Conservation (phyloP, 768 basidiomycete species). For the Arthromyces matolae region DNA sequence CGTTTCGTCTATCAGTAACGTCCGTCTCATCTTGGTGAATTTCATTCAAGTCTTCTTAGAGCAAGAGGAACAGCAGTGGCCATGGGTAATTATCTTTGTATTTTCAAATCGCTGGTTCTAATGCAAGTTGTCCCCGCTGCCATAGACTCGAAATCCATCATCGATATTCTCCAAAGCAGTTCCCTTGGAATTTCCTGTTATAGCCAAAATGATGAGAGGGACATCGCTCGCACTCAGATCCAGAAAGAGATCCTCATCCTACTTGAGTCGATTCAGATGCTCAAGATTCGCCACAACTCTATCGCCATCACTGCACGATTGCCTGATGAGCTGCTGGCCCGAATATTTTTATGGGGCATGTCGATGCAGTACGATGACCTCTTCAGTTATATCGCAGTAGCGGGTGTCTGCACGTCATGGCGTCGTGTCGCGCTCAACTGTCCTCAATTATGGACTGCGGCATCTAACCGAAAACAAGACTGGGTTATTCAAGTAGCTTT, state of each 20-base stretch:
- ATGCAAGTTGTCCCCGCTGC: no score
- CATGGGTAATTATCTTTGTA: no score
- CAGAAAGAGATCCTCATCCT: background rate
- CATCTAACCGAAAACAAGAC: no score
- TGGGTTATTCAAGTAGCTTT: no score
- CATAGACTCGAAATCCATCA: no score
- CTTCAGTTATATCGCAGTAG: background rate
- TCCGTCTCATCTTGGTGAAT: no score
- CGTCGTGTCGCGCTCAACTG: background rate
- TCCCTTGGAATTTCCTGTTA: background rate
- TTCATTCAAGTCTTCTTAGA: no score
- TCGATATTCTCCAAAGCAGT: background rate
- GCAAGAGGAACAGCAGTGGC: no score
- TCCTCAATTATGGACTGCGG: background rate
- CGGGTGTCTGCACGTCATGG: background rate
- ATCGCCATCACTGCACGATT: background rate
- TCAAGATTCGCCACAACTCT: background rate
- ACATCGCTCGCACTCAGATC: background rate
- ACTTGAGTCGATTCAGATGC: background rate
- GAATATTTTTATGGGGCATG: background rate
- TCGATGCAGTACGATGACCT: background rate
- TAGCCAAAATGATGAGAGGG: background rate
- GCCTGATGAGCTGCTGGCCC: background rate
- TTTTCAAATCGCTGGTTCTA: no score
- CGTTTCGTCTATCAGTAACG: no score